phyloP scores from a whole-genome alignment of 805 yeast genomes.

The Candida railenensis region DNA sequence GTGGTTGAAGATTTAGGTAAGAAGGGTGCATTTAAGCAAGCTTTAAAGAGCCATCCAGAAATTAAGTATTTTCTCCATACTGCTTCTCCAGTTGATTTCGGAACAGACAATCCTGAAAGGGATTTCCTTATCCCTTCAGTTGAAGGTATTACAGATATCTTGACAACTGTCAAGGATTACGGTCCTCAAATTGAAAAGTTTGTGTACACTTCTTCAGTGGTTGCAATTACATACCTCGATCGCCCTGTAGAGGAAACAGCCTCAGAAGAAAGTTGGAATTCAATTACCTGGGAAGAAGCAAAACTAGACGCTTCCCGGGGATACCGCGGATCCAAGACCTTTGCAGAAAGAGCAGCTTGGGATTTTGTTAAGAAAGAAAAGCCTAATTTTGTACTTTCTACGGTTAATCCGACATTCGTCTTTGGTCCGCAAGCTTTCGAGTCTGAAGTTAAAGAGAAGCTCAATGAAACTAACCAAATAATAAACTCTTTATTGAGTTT shows the following conservation, averaged over 20 bases:
- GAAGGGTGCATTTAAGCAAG: conserved; percentile 43
- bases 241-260: conserved; percentile 8
- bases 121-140: conserved; percentile 57
- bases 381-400: conserved; percentile 39
- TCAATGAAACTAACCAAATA: not conserved
- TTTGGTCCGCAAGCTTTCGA: conserved; percentile 42
- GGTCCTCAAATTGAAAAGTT: conserved; percentile 43
- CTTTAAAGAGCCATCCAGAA: conserved; percentile 47
- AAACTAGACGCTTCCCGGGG: conserved; percentile 35
- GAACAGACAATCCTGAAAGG: conserved; percentile 43
- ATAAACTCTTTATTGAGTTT: conserved; percentile 11
- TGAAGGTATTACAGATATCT: conserved; percentile 51
- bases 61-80: conserved; percentile 56
- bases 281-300: conserved; percentile 48
- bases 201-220: conserved; percentile 52
- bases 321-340: conserved; percentile 59
- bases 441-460: conserved; percentile 20
- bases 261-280: conserved; percentile 51
- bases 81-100: conserved; percentile 57
- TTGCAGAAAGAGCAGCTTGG: conserved; percentile 67
- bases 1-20: conserved; percentile 48
- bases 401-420: conserved; percentile 33
- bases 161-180: conserved; percentile 43
- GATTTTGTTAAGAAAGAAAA: conserved; percentile 39
- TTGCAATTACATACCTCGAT: conserved; percentile 39